phyloP scores from a whole-genome alignment of 176 grass and related monocot species.

The Tuctoria greenei region DNA sequence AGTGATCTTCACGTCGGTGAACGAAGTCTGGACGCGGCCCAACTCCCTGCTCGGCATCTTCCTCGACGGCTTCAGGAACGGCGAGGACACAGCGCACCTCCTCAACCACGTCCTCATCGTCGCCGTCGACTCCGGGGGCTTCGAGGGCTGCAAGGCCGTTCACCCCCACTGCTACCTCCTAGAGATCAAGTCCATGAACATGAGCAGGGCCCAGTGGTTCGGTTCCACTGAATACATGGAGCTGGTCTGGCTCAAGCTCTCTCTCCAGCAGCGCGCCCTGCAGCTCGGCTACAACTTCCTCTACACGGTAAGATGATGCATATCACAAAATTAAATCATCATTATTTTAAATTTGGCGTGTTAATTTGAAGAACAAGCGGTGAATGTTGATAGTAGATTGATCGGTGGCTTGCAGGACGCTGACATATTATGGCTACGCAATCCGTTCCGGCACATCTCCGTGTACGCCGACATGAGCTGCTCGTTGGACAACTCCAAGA shows the following conservation, averaged over 20 bases:
- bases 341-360: too few relatives aligned
- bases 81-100: constrained; percentile 45
- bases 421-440: constrained; percentile 51
- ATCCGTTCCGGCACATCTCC: constrained; percentile 45
- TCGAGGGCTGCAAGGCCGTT: constrained; percentile 50
- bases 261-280: constrained; percentile 45
- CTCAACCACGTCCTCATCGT: constrained; percentile 61
- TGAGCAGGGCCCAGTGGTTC: constrained; percentile 45
- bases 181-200: constrained; percentile 10
- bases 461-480: constrained; percentile 39
- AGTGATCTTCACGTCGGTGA: constrained; percentile 70
- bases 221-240: constrained; percentile 56
- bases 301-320: constrained; percentile 41
- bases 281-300: constrained; percentile 74
- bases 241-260: constrained; percentile 63
- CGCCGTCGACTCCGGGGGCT: constrained; percentile 52
- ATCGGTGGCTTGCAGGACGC: constrained; percentile 40
- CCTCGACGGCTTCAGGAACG: constrained; percentile 58
- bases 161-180: constrained; percentile 67
- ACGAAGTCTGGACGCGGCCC: constrained; percentile 59
- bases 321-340: neutral
- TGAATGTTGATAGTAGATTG: neutral
- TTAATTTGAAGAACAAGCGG: too few relatives aligned
- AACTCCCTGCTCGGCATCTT: constrained; percentile 63
- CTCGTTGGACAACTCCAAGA: constrained; percentile 37